Base-by-base conservation (phyloP, 495 filamentous ascomycete genomes). In the Aspergillus sclerotioniger region DNA sequence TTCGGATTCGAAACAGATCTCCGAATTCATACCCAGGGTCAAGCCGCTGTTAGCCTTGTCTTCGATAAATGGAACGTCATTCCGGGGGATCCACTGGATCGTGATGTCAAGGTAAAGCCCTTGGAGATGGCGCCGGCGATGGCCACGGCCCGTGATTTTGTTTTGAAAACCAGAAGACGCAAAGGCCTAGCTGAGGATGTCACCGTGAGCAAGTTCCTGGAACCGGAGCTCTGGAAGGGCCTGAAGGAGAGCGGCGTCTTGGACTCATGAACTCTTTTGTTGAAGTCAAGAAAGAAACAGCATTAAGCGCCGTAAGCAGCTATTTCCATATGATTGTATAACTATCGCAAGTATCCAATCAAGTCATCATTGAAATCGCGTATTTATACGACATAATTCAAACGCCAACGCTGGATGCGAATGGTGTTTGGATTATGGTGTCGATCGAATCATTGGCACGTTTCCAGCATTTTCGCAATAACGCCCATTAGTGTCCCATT, bases 1-100 rank as follows among this genome's bases (percentile, higher is more conserved):
- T 98, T 98, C 67, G 94, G 94, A 7, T 97, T 98, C 71, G 94
- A 98, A 74, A 98, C 94, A 3, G 94, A 98, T 75, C 80, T 98
- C 43, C 78, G 94, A 49, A 98, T 98, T 64, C 92, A 96, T 68
- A 98, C 95, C 0, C 92, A 96, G 70, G 93, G 94, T 41, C 89
- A 92, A 68, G 90, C 90, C 31, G 89, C 90, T 69, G 84, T 96
- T 49, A 91, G 85, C 63, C 79, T 98, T n/a, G 90, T 92, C 0
- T 98, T 98, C 72, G 94, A 98, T 63, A 85, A 91, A 41, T 98
- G 94, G 94, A 90, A 80, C 60, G 88, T 96, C 52, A 92, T 98
- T 4, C 94, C 94, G 3, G 94, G 94, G 48, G 95, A 98, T 68
- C 94, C 94, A 21, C 78, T 98, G 8, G 95, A 98, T 66, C 88